phyloP scores from a whole-genome alignment of 2,329 filamentous ascomycete species.

The Ploettnerulaceae sp. region DNA sequence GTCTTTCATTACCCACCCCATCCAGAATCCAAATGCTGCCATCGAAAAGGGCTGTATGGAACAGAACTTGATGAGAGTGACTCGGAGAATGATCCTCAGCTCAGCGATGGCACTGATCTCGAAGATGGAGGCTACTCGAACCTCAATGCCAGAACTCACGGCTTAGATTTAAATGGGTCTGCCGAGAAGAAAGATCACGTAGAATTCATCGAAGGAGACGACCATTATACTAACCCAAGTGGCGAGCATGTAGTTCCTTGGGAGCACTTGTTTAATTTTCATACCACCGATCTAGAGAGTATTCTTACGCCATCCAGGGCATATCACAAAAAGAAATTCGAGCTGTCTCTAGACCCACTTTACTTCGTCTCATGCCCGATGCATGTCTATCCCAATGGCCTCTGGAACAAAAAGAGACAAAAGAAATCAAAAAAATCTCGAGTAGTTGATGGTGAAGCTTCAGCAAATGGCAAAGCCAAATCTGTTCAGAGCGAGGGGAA shows the following conservation, averaged over 20 bases:
- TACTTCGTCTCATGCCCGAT: constrained; percentile 80
- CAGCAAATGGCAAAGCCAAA: constrained; percentile 11
- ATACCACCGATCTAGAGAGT: constrained; percentile 72
- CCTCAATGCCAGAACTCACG: constrained; percentile 31
- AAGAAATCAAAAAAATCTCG: constrained; percentile 36
- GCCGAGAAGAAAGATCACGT: constrained; percentile 24
- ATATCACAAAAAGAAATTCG: constrained; percentile 78
- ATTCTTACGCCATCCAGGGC: constrained; percentile 70
- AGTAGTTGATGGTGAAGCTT: constrained; percentile 21
- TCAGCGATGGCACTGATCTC: constrained; percentile 39
- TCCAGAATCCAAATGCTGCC: constrained; percentile 38
- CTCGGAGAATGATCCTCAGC: constrained; percentile 28
- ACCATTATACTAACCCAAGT: constrained; percentile 49
- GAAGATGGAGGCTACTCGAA: constrained; percentile 45
- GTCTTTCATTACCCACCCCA: constrained; percentile 82
- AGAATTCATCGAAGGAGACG: constrained; percentile 24
- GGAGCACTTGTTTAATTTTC: constrained; percentile 70
- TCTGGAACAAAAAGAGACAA: constrained; percentile 61
- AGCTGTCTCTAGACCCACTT: constrained; percentile 74
- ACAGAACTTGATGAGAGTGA: constrained; percentile 32
- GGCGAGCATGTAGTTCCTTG: constrained; percentile 58
- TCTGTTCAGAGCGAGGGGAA: constrained; percentile 16
- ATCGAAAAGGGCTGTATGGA: constrained; percentile 27
- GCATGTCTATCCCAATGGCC: constrained; percentile 72
- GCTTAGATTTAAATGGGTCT: constrained; percentile 20